A percentile compares a stretch with the other conserved stretches of the same genome.
Evolutionary conservation across 176 grass and related monocot genomes (phyloP).

Genomic region (Alloteropsis semialata): DNA sequence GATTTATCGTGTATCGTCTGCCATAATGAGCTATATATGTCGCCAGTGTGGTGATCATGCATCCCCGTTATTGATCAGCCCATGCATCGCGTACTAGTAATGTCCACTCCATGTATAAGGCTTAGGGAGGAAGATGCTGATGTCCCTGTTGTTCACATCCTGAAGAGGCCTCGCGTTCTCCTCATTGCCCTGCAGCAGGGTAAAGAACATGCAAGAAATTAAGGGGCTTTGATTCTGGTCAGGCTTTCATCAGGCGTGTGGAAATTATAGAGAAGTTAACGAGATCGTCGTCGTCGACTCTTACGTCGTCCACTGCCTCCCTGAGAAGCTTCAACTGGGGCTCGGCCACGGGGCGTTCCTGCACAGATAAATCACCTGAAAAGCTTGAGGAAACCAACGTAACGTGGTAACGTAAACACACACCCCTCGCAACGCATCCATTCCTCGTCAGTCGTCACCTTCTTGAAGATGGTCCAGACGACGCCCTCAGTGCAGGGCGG

Average conservation of each 20-base stretch:
- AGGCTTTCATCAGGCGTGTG: background rate
- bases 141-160: background rate
- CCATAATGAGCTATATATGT: background rate
- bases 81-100: background rate
- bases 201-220: background rate
- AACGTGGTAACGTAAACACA: too few relatives aligned
- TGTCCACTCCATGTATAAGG: too few relatives aligned
- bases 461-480: slow-evolving; percentile 47
- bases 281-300: background rate
- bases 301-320: slow-evolving; percentile 63
- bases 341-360: slow-evolving; percentile 50
- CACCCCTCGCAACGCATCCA: too few relatives aligned
- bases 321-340: slow-evolving; percentile 56
- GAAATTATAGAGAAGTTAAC: background rate
- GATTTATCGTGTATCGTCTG: background rate
- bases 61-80: background rate
- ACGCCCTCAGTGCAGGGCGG: slow-evolving; percentile 76
- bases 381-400: background rate
- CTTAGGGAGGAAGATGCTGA: background rate
- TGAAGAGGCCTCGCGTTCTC: background rate
- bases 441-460: too few relatives aligned
- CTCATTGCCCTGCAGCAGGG: background rate
- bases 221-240: too few relatives aligned
- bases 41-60: too few relatives aligned
- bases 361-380: background rate